phyloP scores from a whole-genome alignment of 73 alveolate genomes.

The Strombidium stylifer region DNA sequence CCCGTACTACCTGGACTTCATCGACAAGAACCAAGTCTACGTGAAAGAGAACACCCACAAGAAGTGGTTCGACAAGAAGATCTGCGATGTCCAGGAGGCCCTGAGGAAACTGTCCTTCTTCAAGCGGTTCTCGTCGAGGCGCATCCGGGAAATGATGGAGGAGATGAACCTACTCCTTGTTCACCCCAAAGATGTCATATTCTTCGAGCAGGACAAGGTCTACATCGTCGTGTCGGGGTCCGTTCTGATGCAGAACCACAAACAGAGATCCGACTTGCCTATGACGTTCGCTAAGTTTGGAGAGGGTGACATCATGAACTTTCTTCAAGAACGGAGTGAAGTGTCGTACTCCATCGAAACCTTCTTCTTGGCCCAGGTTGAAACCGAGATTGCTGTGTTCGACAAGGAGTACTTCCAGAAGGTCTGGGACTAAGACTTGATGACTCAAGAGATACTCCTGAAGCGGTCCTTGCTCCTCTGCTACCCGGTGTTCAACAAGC shows the following conservation, averaged over 20 bases:
- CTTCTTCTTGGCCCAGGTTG: constrained; percentile 33
- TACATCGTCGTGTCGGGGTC: constrained; percentile 40
- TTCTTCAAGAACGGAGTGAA: constrained; percentile 22
- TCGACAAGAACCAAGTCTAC: neutral
- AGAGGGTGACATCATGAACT: constrained; percentile 55
- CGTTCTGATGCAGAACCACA: constrained; percentile 49
- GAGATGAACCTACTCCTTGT: neutral
- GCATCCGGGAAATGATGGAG: constrained; percentile 22
- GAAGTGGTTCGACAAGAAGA: constrained; percentile 33
- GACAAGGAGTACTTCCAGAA: constrained; percentile 28
- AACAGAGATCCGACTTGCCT: constrained; percentile 35
- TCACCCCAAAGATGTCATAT: neutral
- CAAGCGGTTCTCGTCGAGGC: constrained; percentile 3
- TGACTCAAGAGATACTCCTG: constrained; percentile 5
- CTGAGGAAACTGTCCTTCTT: constrained; percentile 20
- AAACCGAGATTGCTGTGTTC: constrained; percentile 45
- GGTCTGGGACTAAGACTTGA: constrained; percentile 18
- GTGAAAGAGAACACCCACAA: constrained; percentile 9
- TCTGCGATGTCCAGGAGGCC: neutral
- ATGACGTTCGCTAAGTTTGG: constrained; percentile 36
- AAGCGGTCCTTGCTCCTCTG: neutral
- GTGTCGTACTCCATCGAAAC: constrained; percentile 43
- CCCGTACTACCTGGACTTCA: constrained; percentile 2
- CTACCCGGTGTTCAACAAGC: constrained; percentile 11
- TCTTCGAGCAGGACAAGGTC: constrained; percentile 18